Conservation (phyloP, 139 green algal genomes). For the Chlamydomonas urium region DNA sequence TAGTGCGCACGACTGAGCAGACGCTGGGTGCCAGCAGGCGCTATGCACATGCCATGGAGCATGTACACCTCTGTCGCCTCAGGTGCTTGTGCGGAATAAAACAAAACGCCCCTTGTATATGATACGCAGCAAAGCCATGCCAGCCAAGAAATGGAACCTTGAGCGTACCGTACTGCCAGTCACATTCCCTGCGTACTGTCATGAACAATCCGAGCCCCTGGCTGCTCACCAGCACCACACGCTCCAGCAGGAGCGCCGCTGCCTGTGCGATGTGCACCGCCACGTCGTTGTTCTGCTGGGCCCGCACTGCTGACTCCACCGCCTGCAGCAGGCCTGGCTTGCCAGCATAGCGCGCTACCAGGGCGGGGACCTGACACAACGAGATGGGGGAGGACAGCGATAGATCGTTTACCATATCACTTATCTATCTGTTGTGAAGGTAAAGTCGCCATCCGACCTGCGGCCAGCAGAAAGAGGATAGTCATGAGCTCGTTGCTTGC, state of each 20-base stretch:
- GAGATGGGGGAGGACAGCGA: too few relatives aligned
- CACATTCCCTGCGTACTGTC: too few relatives aligned
- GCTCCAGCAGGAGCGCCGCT: neutral
- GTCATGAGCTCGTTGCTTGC: too few relatives aligned
- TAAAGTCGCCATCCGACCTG: too few relatives aligned
- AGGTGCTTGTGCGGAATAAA: neutral
- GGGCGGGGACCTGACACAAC: conserved; percentile 38
- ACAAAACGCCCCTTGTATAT: neutral
- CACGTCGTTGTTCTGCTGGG: conserved; percentile 53
- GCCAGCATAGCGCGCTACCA: conserved; percentile 51
- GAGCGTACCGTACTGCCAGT: neutral
- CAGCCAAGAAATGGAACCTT: neutral
- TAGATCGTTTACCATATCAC: too few relatives aligned
- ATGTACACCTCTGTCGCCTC: neutral
- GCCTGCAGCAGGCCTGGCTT: conserved; percentile 28
- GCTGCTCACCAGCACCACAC: conserved; percentile 2
- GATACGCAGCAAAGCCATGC: neutral
- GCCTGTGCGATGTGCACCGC: neutral
- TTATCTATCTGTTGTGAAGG: too few relatives aligned
- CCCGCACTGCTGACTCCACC: conserved; percentile 48
- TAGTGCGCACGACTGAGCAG: neutral
- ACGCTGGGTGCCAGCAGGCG: neutral
- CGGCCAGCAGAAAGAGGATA: too few relatives aligned
- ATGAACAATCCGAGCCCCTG: too few relatives aligned
- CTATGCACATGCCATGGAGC: neutral